Conservation (phyloP, 2,329 filamentous ascomycete genomes). For the Aspergillus puulaauensis region DNA sequence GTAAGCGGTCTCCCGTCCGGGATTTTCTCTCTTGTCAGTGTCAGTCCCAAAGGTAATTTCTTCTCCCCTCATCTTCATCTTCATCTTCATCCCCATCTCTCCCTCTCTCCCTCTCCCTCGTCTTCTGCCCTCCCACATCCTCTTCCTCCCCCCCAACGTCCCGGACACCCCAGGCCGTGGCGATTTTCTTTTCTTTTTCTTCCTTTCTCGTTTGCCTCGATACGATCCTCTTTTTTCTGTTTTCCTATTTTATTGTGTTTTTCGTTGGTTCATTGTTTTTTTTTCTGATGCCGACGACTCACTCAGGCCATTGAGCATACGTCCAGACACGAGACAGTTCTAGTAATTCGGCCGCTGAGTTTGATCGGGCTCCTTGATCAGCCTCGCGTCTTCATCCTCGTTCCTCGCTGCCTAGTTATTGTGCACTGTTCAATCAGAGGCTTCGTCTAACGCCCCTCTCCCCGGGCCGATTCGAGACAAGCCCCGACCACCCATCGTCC, state of each 20-base stretch:
- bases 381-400: slow-evolving; percentile 6
- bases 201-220: slow-evolving; percentile 14
- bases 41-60: background rate
- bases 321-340: slow-evolving; percentile 18
- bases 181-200: slow-evolving; percentile 18
- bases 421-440: slow-evolving; percentile 12
- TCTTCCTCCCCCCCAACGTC: slow-evolving; percentile 7
- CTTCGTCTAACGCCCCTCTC: slow-evolving; percentile 12
- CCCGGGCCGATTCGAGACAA: slow-evolving; percentile 12
- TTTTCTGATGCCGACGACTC: slow-evolving; percentile 14
- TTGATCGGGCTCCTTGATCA: slow-evolving; percentile 12
- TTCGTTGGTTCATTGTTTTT: slow-evolving; percentile 10
- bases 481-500: slow-evolving; percentile 3
- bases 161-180: slow-evolving; percentile 16
- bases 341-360: slow-evolving; percentile 16
- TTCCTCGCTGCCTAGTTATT: slow-evolving; percentile 7
- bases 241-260: slow-evolving; percentile 14
- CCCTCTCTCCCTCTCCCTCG: slow-evolving; percentile 10
- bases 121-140: slow-evolving; percentile 12
- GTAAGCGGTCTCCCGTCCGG: slow-evolving; percentile 16
- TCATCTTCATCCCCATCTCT: slow-evolving; percentile 13
- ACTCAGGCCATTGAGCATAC: slow-evolving; percentile 16
- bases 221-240: slow-evolving; percentile 2
- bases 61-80: slow-evolving; percentile 11
- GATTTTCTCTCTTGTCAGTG: slow-evolving; percentile 17